Conservation (phyloP, 2,329 filamentous ascomycete species). For the Monosporascus cannonballus region DNA sequence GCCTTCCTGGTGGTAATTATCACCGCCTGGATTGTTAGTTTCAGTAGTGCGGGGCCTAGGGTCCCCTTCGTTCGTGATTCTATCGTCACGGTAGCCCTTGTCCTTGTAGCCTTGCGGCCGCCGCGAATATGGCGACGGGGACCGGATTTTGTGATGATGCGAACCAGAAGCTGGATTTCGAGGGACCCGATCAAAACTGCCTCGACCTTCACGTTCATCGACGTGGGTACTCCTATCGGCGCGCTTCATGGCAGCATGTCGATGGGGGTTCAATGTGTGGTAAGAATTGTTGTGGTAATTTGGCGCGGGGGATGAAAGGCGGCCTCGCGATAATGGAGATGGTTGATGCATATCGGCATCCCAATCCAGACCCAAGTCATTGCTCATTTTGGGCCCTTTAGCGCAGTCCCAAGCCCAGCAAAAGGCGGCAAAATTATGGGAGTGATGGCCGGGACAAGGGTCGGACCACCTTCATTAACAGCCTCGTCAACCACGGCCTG, state of each 20-base stretch:
- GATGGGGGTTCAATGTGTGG: constrained; percentile 15
- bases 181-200: constrained; percentile 24
- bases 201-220: constrained; percentile 29
- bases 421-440: background rate
- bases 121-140: constrained; percentile 18
- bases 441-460: background rate
- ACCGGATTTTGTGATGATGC: constrained; percentile 14
- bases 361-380: background rate
- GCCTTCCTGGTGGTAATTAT: constrained; percentile 26
- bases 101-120: constrained; percentile 16
- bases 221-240: constrained; percentile 28
- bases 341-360: background rate
- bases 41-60: constrained; percentile 25
- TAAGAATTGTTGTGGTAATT: constrained; percentile 11
- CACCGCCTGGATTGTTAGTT: constrained; percentile 31
- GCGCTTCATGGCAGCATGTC: constrained; percentile 36
- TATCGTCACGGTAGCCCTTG: constrained; percentile 15
- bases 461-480: background rate
- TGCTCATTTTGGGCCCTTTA: background rate
- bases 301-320: constrained; percentile 9
- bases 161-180: constrained; percentile 15
- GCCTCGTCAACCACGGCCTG: background rate
- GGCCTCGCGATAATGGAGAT: background rate
- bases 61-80: constrained; percentile 26
- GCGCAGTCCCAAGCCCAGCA: background rate